A percentile compares a stretch with the other conserved stretches of the same genome.
These are phyloP conservation scores for Colletotrichum camelliae DNA, from an alignment of 2,329 filamentous ascomycete species.

Conservation along the genomic window DNA sequence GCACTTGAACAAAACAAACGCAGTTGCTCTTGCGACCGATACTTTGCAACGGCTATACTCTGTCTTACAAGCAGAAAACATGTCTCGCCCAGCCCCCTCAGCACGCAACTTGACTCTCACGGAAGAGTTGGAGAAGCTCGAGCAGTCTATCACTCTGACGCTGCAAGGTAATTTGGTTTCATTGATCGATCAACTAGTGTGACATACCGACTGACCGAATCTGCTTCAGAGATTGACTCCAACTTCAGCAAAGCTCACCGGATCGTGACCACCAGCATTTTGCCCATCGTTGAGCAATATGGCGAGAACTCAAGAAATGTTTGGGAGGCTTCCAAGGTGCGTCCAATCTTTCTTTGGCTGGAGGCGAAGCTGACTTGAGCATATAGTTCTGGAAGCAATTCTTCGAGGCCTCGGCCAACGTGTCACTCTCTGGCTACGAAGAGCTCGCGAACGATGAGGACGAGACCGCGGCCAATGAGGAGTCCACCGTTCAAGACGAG, in stretches of 20 bases:
- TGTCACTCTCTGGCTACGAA: conserved; percentile 94
- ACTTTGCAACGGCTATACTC: neutral
- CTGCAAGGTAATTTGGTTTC: conserved; percentile 71
- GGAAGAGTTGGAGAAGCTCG: conserved; percentile 93
- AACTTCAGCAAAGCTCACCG: conserved; percentile 97
- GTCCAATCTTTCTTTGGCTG: conserved; percentile 15
- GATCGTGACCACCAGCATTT: conserved; percentile 91
- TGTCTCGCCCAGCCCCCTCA: conserved; percentile 56
- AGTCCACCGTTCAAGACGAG: conserved; percentile 54
- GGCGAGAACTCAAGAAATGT: conserved; percentile 91
- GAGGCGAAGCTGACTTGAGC: neutral
- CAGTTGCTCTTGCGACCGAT: neutral
- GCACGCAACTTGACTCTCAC: conserved; percentile 76
- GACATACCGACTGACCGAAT: neutral
- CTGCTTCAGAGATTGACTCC: conserved; percentile 85
- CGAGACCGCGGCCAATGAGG: conserved; percentile 54
- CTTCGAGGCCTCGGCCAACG: conserved; percentile 97
- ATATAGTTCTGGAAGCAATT: conserved; percentile 98
- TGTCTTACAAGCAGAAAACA: conserved; percentile 29
- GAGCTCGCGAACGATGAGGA: conserved; percentile 75
- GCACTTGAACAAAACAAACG: conserved; percentile 1
- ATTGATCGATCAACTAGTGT: conserved; percentile 1
- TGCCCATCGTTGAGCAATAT: conserved; percentile 94
- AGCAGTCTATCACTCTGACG: conserved; percentile 95
- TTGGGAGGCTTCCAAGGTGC: conserved; percentile 94